These are phyloP conservation scores for Tremella mesenterica DNA, from an alignment of 768 basidiomycete species.

Conservation along the genomic window DNA sequence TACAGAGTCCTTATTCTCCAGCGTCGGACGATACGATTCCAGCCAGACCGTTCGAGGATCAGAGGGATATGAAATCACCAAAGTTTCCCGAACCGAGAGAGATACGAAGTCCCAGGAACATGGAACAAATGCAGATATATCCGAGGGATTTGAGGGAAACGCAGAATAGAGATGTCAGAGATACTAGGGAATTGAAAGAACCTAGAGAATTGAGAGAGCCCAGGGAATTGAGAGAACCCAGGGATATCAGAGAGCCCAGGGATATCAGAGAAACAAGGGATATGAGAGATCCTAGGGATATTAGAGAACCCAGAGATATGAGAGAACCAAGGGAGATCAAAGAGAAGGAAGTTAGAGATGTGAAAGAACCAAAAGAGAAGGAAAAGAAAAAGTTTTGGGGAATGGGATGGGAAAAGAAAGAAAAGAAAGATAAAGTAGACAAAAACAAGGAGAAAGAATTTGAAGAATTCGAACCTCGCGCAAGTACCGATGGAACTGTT, in stretches of 20 bases:
- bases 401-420: conserved; percentile 6
- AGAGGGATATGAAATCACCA: no score
- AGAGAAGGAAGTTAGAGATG: conserved; percentile 20
- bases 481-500: conserved; percentile 12
- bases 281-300: no score
- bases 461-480: conserved; percentile 6
- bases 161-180: conserved; percentile 7
- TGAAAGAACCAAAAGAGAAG: conserved; percentile 9
- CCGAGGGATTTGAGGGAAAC: conserved; percentile 10
- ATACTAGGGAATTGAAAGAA: no score
- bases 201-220: conserved; percentile 11
- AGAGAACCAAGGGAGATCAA: background rate
- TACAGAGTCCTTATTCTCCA: conserved; percentile 7
- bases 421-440: conserved; percentile 8
- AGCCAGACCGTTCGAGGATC: no score
- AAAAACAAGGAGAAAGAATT: conserved; percentile 14
- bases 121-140: background rate
- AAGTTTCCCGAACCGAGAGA: no score
- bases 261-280: no score
- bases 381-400: conserved; percentile 37
- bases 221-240: no score
- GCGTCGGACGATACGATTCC: conserved; percentile 4
- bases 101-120: no score
- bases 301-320: no score
- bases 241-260: no score